Conservation (phyloP, 2,329 filamentous ascomycete species). For the Rhinocladiella mackenziei region DNA sequence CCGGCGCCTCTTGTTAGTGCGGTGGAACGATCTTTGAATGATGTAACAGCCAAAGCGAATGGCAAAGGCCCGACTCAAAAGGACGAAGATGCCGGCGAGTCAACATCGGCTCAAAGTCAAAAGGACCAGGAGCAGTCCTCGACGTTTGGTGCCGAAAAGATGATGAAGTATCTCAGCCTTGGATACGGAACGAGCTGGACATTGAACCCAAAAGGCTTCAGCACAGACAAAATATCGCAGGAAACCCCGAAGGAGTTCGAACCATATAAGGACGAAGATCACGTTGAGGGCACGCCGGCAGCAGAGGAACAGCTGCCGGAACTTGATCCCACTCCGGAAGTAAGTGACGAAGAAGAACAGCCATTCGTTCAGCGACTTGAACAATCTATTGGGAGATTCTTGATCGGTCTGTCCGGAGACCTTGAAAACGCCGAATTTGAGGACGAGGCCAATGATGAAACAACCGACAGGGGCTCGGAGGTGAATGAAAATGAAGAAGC, state of each 20-base stretch:
- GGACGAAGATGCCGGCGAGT: constrained; percentile 19
- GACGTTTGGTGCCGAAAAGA: constrained; percentile 40
- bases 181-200: constrained; percentile 50
- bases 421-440: constrained; percentile 38
- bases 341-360: constrained; percentile 26
- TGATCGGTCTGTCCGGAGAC: constrained; percentile 44
- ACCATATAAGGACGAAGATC: not conserved
- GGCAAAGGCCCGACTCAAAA: constrained; percentile 1
- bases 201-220: constrained; percentile 34
- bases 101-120: constrained; percentile 2
- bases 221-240: constrained; percentile 1
- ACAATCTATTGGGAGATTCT: constrained; percentile 36
- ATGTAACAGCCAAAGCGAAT: constrained; percentile 21
- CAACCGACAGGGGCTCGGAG: constrained; percentile 17
- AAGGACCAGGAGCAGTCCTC: constrained; percentile 29
- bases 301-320: constrained; percentile 15
- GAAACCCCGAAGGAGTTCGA: not conserved
- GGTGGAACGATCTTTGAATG: constrained; percentile 27
- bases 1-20: constrained; percentile 42
- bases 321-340: constrained; percentile 27
- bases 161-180: constrained; percentile 49
- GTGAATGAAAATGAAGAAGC: not conserved
- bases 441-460: constrained; percentile 33
- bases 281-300: not conserved
- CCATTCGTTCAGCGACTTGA: constrained; percentile 27